A percentile compares a stretch with the other conserved stretches of the same genome.
Evolutionary conservation across 768 basidiomycete species (phyloP).

Genomic region (Pilatotrama ljubarskyi): DNA sequence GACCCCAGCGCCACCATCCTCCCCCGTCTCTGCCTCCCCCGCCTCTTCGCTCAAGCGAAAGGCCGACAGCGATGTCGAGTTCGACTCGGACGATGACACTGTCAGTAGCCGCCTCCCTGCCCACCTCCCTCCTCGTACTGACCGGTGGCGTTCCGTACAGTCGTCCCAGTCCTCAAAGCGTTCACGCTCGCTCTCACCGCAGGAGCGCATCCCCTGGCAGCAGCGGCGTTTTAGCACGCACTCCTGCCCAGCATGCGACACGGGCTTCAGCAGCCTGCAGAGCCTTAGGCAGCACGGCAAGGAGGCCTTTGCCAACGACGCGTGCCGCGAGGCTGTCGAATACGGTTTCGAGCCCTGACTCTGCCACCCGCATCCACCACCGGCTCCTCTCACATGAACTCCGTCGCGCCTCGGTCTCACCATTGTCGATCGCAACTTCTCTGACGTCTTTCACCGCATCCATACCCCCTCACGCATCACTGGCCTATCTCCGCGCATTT

Average conservation of each 20-base stretch:
- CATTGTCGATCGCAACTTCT: constrained; percentile 9
- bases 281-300: constrained; percentile 62
- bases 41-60: constrained; percentile 52
- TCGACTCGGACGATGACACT: constrained; percentile 38
- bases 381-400: neutral
- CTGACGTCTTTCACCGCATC: constrained; percentile 18
- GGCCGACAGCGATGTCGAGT: constrained; percentile 36
- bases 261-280: constrained; percentile 59
- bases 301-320: constrained; percentile 56
- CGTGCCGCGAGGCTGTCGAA: constrained; percentile 71
- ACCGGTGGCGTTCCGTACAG: constrained; percentile 34
- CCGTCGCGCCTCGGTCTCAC: constrained; percentile 1
- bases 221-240: constrained; percentile 48
- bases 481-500: constrained; percentile 19
- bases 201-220: constrained; percentile 25
- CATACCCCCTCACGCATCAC: constrained; percentile 19
- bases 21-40: constrained; percentile 25
- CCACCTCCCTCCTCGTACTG: neutral
- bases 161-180: constrained; percentile 58
- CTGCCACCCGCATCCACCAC: neutral
- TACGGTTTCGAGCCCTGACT: constrained; percentile 62
- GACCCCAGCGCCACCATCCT: constrained; percentile 12
- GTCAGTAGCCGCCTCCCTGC: constrained; percentile 32
- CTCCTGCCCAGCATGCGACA: constrained; percentile 76
- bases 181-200: constrained; percentile 43